phyloP scores from a whole-genome alignment of 331 rosid genomes.

The Saraca asoca region DNA sequence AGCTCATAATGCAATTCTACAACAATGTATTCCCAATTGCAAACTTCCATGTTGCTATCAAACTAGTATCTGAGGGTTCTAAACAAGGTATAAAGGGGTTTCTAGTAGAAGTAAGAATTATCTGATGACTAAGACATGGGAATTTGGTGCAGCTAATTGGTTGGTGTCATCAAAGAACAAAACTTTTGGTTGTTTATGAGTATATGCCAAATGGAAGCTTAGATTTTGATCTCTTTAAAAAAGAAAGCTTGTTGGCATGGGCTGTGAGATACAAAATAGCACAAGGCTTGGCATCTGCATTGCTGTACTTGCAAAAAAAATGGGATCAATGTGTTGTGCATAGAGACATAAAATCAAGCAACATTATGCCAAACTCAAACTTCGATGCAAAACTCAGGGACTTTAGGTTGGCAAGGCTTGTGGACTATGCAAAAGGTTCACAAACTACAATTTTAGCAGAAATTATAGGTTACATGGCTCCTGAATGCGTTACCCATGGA shows the following conservation, averaged over 20 bases:
- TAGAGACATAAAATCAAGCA: slow-evolving; percentile 35
- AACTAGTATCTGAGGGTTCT: slow-evolving; percentile 26
- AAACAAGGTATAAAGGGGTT: slow-evolving; percentile 35
- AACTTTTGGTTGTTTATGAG: slow-evolving; percentile 37
- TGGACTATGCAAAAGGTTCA: slow-evolving; percentile 12
- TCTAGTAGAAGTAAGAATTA: slow-evolving; percentile 36
- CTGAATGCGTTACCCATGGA: slow-evolving; percentile 6
- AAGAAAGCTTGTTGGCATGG: slow-evolving; percentile 16
- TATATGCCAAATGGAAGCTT: slow-evolving; percentile 39
- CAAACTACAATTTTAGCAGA: slow-evolving; percentile 32
- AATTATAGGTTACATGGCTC: slow-evolving; percentile 36
- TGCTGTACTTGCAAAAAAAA: slow-evolving; percentile 37
- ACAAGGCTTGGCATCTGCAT: slow-evolving; percentile 30
- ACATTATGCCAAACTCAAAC: slow-evolving; percentile 19
- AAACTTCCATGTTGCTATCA: slow-evolving; percentile 25
- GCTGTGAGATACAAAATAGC: slow-evolving; percentile 23
- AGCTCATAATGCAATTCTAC: neutral
- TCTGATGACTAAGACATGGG: slow-evolving; percentile 31
- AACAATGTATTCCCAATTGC: neutral
- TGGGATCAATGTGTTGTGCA: slow-evolving; percentile 25
- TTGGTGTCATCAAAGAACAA: slow-evolving; percentile 38
- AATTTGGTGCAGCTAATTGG: slow-evolving; percentile 41
- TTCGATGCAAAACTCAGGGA: slow-evolving; percentile 37
- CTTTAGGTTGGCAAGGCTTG: slow-evolving; percentile 35
- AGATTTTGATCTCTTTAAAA: slow-evolving; percentile 33